These are phyloP conservation scores for Pichia pseudocactophila DNA, from an alignment of 805 yeast genomes.

Conservation along the genomic window DNA sequence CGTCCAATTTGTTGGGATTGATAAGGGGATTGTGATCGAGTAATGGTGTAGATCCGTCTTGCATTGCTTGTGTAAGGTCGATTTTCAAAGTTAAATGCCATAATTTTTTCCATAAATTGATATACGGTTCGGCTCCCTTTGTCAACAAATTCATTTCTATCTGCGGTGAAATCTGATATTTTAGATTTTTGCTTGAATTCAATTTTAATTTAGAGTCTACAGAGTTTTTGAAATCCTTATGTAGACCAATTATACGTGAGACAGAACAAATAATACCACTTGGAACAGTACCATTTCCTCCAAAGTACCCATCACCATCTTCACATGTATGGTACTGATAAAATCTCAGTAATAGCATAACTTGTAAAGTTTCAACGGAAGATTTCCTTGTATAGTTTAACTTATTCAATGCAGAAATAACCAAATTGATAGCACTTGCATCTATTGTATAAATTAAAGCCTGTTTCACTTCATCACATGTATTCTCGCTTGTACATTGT, in stretches of 20 bases:
- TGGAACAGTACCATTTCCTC: conserved; percentile 31
- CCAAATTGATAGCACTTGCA: conserved; percentile 30
- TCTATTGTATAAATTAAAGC: conserved; percentile 31
- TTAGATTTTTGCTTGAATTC: background rate
- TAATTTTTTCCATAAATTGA: conserved; percentile 23
- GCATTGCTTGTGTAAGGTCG: conserved; percentile 19
- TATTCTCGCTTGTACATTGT: conserved; percentile 6
- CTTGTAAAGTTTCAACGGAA: conserved; percentile 36
- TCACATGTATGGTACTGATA: conserved; percentile 39
- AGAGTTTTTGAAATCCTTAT: conserved; percentile 27
- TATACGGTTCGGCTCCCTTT: conserved; percentile 11
- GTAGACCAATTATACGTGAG: conserved; percentile 37
- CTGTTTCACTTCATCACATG: background rate
- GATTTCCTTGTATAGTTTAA: conserved; percentile 32
- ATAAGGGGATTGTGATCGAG: conserved; percentile 13
- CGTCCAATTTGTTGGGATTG: conserved; percentile 12
- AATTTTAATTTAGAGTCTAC: background rate
- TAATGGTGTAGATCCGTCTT: conserved; percentile 18
- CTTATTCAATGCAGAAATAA: conserved; percentile 32
- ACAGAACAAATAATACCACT: conserved; percentile 31
- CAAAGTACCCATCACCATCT: conserved; percentile 41
- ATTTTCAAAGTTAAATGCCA: conserved; percentile 21
- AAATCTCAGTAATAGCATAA: conserved; percentile 30
- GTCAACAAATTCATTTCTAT: conserved; percentile 4
- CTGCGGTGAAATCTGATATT: conserved; percentile 1